These are phyloP conservation scores for Neocallimastix lanati DNA, from an alignment of 192 early-diverging fungal genomes.

Conservation along the genomic window DNA sequence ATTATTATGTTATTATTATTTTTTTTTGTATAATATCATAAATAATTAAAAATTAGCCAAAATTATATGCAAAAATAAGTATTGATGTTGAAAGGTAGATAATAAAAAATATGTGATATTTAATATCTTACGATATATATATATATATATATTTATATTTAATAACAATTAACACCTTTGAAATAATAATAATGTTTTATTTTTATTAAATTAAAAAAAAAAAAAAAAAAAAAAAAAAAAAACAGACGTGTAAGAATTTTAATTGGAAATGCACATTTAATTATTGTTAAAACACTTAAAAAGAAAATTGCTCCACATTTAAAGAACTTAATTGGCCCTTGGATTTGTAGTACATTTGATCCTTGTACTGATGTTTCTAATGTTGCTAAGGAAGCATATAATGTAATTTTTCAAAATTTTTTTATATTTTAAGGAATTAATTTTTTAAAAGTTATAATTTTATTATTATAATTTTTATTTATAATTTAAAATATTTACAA, in stretches of 20 bases:
- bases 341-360: constrained; percentile 72
- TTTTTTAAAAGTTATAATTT: not conserved
- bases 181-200: no score
- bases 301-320: constrained; percentile 64
- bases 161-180: no score
- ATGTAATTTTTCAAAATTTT: constrained; percentile 20
- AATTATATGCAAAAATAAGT: constrained; percentile 38
- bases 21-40: not conserved
- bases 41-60: constrained; percentile 26
- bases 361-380: constrained; percentile 54
- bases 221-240: no score
- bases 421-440: no score
- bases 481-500: no score
- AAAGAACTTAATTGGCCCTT: constrained; percentile 63
- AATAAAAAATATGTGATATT: no score
- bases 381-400: constrained; percentile 39
- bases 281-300: constrained; percentile 40
- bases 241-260: constrained; percentile 41
- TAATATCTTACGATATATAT: no score
- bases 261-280: constrained; percentile 44
- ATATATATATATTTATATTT: no score
- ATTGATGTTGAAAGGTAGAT: constrained; percentile 56
- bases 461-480: not conserved
- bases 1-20: no score
- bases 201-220: no score